These are phyloP conservation scores for Solanum commersonii DNA, from an alignment of 257 asterid species.

Conservation along the genomic window DNA sequence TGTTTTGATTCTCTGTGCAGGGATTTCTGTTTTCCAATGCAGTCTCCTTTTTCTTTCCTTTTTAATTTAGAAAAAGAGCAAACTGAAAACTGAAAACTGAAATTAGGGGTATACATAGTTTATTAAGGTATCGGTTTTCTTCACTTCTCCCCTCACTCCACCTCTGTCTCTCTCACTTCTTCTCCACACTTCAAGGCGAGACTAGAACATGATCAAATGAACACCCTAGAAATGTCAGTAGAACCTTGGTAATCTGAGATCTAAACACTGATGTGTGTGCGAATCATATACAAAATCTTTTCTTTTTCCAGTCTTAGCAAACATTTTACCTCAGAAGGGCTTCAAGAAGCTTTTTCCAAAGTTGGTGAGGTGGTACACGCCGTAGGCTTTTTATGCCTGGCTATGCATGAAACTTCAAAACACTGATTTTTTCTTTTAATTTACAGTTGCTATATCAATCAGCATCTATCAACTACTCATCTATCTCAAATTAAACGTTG, in stretches of 20 bases:
- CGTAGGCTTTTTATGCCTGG: background rate
- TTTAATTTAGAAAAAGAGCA: background rate
- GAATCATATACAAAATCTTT: background rate
- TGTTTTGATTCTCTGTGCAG: background rate
- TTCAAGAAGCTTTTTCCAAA: background rate
- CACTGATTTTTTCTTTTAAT: background rate
- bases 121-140: background rate
- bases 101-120: background rate
- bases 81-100: background rate
- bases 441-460: background rate
- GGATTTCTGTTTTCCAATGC: background rate
- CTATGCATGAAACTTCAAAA: background rate
- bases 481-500: background rate
- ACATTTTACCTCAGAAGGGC: background rate
- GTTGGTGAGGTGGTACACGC: background rate
- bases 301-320: background rate
- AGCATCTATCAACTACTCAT: background rate
- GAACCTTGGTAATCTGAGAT: background rate
- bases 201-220: background rate
- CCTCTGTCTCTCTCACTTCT: background rate
- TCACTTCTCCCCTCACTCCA: background rate
- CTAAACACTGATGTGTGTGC: background rate
- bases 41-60: background rate
- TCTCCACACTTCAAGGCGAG: background rate
- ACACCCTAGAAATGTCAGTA: background rate